Conservation (phyloP, 2,329 filamentous ascomycete species). For the Thielaviopsis punctulata region DNA sequence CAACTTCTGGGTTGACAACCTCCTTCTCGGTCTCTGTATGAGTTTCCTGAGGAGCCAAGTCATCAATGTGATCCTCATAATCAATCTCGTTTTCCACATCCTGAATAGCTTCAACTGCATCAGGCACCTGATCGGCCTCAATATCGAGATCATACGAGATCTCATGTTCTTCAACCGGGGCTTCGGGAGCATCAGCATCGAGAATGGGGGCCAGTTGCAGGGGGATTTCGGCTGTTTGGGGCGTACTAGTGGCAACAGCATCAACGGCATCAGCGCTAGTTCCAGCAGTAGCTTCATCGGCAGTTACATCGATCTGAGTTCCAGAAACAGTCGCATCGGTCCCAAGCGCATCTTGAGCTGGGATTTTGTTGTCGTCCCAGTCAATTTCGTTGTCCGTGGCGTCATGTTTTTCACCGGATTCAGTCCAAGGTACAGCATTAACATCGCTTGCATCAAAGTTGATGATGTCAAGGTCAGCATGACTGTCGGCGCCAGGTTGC, state of each 20-base stretch:
- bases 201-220: not conserved
- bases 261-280: not conserved
- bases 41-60: not conserved
- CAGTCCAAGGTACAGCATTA: not conserved
- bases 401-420: not conserved
- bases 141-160: conserved; percentile 10
- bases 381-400: conserved; percentile 9
- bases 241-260: not conserved
- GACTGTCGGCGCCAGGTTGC: conserved; percentile 15
- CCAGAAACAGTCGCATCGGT: not conserved
- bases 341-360: not conserved
- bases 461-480: conserved; percentile 21
- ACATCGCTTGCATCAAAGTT: conserved; percentile 21
- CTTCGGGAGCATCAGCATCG: not conserved
- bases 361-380: conserved; percentile 9
- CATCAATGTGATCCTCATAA: conserved; percentile 10
- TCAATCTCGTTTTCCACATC: conserved; percentile 12
- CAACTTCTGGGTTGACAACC: conserved; percentile 18
- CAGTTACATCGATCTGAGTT: not conserved
- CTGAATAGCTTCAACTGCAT: not conserved
- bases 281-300: not conserved
- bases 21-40: conserved; percentile 16
- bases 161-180: not conserved
- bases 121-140: not conserved
- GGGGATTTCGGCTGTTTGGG: not conserved